Conservation (phyloP, 805 yeast genomes). For the Hagleromyces aurorensis region DNA sequence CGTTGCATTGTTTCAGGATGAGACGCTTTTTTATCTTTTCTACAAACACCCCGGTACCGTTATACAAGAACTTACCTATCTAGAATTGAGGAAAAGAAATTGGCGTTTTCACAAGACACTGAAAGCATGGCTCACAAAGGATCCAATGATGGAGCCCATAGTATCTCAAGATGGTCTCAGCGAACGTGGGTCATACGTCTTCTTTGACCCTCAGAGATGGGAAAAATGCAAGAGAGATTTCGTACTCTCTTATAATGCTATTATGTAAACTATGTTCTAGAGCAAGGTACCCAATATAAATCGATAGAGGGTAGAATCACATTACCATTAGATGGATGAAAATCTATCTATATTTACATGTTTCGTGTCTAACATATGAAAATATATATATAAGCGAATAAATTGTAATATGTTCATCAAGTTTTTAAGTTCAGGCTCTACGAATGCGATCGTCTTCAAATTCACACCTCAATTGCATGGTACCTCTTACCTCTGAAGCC, state of each 20-base stretch:
- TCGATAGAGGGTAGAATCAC: slow-evolving; percentile 1
- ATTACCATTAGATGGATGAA: slow-evolving; percentile 5
- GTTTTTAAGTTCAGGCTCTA: no score
- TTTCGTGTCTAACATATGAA: slow-evolving; percentile 1
- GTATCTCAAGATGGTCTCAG: slow-evolving; percentile 64
- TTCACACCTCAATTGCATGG: slow-evolving; percentile 53
- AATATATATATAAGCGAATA: slow-evolving; percentile 2
- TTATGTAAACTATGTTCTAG: slow-evolving; percentile 36
- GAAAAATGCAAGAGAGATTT: slow-evolving; percentile 78
- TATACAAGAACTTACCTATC: slow-evolving; percentile 86
- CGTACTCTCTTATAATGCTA: slow-evolving; percentile 51
- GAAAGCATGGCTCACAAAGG: slow-evolving; percentile 95
- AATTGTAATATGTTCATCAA: slow-evolving; percentile 7
- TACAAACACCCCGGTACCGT: slow-evolving; percentile 91
- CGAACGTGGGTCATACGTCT: slow-evolving; percentile 87
- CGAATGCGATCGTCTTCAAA: neutral
- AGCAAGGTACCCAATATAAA: slow-evolving; percentile 1
- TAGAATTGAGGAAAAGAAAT: slow-evolving; percentile 83
- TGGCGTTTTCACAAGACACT: slow-evolving; percentile 97
- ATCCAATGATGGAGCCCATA: slow-evolving; percentile 80
- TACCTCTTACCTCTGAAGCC: slow-evolving; percentile 96
- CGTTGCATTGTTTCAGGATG: slow-evolving; percentile 68
- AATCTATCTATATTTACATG: slow-evolving; percentile 3
- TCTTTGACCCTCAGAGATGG: slow-evolving; percentile 95
- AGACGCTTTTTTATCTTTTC: slow-evolving; percentile 86